phyloP scores from a whole-genome alignment of 2,329 filamentous ascomycete species.

The Mycosphaerella sp. region DNA sequence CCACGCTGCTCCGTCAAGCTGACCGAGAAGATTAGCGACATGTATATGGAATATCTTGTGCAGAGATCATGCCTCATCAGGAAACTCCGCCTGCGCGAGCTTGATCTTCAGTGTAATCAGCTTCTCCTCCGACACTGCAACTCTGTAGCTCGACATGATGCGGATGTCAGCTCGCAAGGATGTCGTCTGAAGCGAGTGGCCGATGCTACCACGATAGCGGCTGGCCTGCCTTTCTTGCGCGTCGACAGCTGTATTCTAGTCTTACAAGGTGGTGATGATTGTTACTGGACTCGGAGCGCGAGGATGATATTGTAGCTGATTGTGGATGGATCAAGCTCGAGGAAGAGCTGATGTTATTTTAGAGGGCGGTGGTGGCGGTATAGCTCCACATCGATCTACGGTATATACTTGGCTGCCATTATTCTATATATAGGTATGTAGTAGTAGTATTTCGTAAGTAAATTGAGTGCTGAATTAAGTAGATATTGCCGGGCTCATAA shows the following conservation, averaged over 20 bases:
- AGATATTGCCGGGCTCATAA: no score
- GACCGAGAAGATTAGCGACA: constrained; percentile 1
- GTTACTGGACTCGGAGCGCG: not conserved
- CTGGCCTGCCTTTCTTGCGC: not conserved
- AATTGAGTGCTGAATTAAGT: no score
- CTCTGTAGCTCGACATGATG: constrained; percentile 41
- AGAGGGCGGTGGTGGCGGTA: not conserved
- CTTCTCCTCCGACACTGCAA: constrained; percentile 48
- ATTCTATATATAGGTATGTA: no score
- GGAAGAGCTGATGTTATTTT: not conserved
- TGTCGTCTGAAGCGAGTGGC: not conserved
- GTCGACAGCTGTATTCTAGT: not conserved
- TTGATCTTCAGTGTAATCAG: constrained; percentile 52
- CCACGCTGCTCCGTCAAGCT: constrained; percentile 46
- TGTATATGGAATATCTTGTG: not conserved
- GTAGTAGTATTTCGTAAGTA: no score
- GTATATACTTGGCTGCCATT: no score
- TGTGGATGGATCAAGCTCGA: not conserved
- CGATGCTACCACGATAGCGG: not conserved
- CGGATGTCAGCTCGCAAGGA: not conserved
- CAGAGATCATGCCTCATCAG: constrained; percentile 15
- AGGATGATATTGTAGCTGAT: not conserved
- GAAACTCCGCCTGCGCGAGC: constrained; percentile 43
- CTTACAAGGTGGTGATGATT: not conserved
- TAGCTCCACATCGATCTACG: not conserved